Percentiles rank a stretch among this genome's conserved stretches.
These are phyloP conservation scores for Dictyostelium citrinum DNA, from an alignment of 78 protist species.

Conservation along the genomic window DNA sequence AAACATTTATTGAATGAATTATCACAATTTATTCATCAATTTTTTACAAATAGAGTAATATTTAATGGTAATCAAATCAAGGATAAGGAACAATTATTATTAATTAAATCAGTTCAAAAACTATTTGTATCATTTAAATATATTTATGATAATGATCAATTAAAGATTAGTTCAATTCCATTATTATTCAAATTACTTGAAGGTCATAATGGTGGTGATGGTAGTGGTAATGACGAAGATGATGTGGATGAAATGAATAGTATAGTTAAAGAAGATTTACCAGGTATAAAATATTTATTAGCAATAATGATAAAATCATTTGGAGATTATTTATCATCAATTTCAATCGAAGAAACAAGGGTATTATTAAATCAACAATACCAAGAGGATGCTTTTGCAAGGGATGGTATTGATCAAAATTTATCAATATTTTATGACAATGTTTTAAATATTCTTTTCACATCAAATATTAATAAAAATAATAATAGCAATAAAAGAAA, in stretches of 20 bases:
- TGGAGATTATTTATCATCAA: not conserved
- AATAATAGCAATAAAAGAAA: not conserved
- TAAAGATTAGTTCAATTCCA: not conserved
- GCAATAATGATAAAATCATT: not conserved
- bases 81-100: not conserved
- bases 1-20: not conserved
- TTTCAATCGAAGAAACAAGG: not conserved
- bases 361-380: not conserved
- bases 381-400: conserved; percentile 30
- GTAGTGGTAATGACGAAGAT: too few relatives aligned
- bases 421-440: conserved; percentile 11
- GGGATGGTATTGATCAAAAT: not conserved
- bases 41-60: not conserved
- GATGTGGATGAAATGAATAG: not conserved
- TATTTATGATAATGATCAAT: not conserved
- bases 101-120: not conserved
- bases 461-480: not conserved
- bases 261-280: not conserved
- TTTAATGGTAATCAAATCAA: not conserved
- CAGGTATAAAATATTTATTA: conserved; percentile 15
- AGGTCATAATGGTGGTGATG: not conserved
- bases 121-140: not conserved
- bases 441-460: not conserved
- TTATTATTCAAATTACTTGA: not conserved
- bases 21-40: not conserved